Percentiles rank a stretch among this genome's conserved stretches.
phyloP scores from a whole-genome alignment of 1,284 basidiomycete species.

The Boletus semigastroideus region DNA sequence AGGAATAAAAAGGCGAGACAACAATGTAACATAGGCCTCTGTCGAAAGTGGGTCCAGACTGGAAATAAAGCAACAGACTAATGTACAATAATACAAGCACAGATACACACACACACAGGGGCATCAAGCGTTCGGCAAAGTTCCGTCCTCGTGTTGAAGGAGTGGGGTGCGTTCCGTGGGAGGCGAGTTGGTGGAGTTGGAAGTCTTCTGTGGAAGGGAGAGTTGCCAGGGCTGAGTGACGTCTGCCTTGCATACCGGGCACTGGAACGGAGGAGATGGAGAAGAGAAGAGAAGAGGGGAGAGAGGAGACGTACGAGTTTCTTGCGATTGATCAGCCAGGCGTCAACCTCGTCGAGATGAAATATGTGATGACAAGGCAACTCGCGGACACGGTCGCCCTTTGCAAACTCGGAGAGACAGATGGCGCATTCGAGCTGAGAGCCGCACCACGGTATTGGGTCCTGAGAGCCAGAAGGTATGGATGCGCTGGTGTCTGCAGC shows the following conservation, averaged over 20 bases:
- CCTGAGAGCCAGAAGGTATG: constrained; percentile 46
- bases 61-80: constrained; percentile 17
- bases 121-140: constrained; percentile 19
- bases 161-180: constrained; percentile 40
- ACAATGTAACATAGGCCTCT: constrained; percentile 10
- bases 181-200: constrained; percentile 22
- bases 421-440: constrained; percentile 83
- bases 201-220: constrained; percentile 14
- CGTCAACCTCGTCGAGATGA: constrained; percentile 82
- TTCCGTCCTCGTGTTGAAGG: constrained; percentile 24
- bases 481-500: constrained; percentile 31
- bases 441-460: constrained; percentile 69
- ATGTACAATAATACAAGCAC: constrained; percentile 27
- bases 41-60: constrained; percentile 5
- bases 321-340: constrained; percentile 87
- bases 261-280: constrained; percentile 46
- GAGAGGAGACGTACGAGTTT: constrained; percentile 67
- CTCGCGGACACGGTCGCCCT: constrained; percentile 85
- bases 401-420: constrained; percentile 81
- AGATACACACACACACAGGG: neutral
- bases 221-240: constrained; percentile 65
- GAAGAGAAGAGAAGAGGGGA: neutral
- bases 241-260: constrained; percentile 86
- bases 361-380: constrained; percentile 90
- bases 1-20: constrained; percentile 19